phyloP scores from a whole-genome alignment of 2,329 filamentous ascomycete genomes.

The Amesomyces nigricolor region DNA sequence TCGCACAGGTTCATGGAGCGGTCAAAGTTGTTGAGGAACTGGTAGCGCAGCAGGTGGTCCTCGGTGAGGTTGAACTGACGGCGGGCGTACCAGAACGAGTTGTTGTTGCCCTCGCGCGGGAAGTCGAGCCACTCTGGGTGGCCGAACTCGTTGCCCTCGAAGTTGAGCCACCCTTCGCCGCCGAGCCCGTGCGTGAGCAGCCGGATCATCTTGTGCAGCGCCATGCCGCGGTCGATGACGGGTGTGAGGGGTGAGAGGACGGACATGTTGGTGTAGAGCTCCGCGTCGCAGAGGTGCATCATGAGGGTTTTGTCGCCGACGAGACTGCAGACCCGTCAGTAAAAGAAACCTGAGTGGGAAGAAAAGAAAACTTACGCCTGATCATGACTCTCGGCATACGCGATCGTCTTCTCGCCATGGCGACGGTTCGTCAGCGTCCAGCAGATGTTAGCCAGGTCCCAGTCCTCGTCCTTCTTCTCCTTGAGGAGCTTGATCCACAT shows the following conservation, averaged over 20 bases:
- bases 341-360: slow-evolving; percentile 13
- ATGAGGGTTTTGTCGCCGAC: slow-evolving; percentile 96
- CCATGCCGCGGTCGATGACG: slow-evolving; percentile 83
- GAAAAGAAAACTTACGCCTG: slow-evolving; percentile 67
- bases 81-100: slow-evolving; percentile 91
- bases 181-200: slow-evolving; percentile 86
- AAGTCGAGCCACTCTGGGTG: slow-evolving; percentile 99
- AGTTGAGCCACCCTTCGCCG: slow-evolving; percentile 96
- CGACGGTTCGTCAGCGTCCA: slow-evolving; percentile 88
- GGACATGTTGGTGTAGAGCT: slow-evolving; percentile 99
- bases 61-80: slow-evolving; percentile 91
- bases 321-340: slow-evolving; percentile 50
- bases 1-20: slow-evolving; percentile 83
- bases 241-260: slow-evolving; percentile 74
- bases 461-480: slow-evolving; percentile 83
- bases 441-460: slow-evolving; percentile 81
- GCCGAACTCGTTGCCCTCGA: slow-evolving; percentile 97
- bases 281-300: slow-evolving; percentile 96
- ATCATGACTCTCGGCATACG: slow-evolving; percentile 94
- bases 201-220: slow-evolving; percentile 95
- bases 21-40: slow-evolving; percentile 91
- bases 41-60: slow-evolving; percentile 78
- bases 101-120: slow-evolving; percentile 84
- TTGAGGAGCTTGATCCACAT: slow-evolving; percentile 99
- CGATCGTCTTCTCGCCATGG: slow-evolving; percentile 96